phyloP scores from a whole-genome alignment of 345 rosid genomes.

The Ailanthus altissimus region DNA sequence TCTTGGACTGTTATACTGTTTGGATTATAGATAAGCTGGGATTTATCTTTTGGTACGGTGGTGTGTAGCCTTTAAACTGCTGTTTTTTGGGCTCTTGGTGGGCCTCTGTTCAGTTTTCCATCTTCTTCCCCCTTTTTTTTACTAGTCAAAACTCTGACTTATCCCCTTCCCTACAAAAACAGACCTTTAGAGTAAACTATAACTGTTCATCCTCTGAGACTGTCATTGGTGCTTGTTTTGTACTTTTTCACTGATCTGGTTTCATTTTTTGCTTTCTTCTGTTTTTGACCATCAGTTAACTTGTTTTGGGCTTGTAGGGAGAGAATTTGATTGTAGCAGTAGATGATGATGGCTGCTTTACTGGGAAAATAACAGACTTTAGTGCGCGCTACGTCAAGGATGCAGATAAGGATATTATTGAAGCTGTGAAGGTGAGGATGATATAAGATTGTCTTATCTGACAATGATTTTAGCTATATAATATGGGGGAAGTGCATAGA shows the following conservation, averaged over 20 bases:
- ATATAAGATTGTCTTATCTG: background rate
- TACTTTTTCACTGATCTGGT: background rate
- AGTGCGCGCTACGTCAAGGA: slow-evolving; percentile 79
- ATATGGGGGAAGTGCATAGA: background rate
- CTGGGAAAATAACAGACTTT: slow-evolving; percentile 73
- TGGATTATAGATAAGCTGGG: background rate
- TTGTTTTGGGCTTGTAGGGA: slow-evolving; percentile 45
- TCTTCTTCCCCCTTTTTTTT: background rate
- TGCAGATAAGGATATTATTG: slow-evolving; percentile 87
- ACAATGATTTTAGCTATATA: background rate
- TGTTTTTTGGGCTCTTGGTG: background rate
- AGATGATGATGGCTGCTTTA: slow-evolving; percentile 93
- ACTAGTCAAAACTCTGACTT: background rate
- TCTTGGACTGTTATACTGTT: background rate
- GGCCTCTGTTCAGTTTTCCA: background rate
- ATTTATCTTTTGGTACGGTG: background rate
- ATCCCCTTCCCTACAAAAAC: background rate
- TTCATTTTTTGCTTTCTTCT: background rate
- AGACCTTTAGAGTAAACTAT: background rate
- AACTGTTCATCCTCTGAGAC: background rate
- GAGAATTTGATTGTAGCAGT: slow-evolving; percentile 84
- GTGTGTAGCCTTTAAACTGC: background rate
- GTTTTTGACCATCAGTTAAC: background rate
- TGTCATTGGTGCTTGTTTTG: background rate
- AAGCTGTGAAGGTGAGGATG: slow-evolving; percentile 73